phyloP scores from a whole-genome alignment of 2,329 filamentous ascomycete species.

The Cryphonectria japonica region DNA sequence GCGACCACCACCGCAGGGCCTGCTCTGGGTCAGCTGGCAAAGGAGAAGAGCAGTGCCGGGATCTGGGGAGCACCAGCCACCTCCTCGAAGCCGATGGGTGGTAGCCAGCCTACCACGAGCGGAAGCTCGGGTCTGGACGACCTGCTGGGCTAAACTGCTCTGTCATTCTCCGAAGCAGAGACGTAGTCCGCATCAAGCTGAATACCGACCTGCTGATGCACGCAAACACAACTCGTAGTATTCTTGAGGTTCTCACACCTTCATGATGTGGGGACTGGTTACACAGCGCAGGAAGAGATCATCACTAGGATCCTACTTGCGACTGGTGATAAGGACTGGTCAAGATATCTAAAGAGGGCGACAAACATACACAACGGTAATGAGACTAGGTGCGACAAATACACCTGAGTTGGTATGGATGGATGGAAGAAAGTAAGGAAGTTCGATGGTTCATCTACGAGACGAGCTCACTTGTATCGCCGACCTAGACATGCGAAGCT shows the following conservation, averaged over 20 bases:
- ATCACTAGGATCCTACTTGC: background rate
- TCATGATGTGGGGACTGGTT: background rate
- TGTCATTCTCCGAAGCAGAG: background rate
- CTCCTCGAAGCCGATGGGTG: conserved; percentile 37
- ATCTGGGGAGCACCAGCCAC: conserved; percentile 81
- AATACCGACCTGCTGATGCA: background rate
- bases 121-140: conserved; percentile 50
- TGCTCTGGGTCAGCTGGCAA: conserved; percentile 92
- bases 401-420: background rate
- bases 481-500: conserved; percentile 8
- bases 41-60: conserved; percentile 92
- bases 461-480: background rate
- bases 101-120: conserved; percentile 30
- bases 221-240: background rate
- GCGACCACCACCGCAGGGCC: conserved; percentile 67
- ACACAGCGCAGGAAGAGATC: background rate
- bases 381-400: background rate
- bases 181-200: background rate
- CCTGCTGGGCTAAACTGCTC: conserved; percentile 46
- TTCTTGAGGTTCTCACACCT: background rate
- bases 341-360: background rate
- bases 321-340: background rate
- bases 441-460: background rate
- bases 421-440: background rate
- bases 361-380: conserved; percentile 1